A percentile compares a stretch with the other conserved stretches of the same genome.
These are phyloP conservation scores for Lipomyces oligophaga DNA, from an alignment of 805 yeast genomes.

Conservation along the genomic window DNA sequence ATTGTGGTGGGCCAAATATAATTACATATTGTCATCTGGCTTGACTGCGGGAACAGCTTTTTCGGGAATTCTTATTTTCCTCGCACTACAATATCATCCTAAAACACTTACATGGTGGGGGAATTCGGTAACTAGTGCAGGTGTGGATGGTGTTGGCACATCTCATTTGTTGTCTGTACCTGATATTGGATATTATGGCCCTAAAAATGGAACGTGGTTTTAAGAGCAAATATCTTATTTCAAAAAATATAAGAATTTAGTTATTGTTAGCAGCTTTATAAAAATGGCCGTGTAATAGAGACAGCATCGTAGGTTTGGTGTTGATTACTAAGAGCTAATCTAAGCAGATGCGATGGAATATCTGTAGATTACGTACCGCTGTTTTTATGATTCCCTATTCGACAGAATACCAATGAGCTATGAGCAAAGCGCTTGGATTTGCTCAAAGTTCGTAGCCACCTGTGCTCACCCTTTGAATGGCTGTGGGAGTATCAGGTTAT, in stretches of 20 bases:
- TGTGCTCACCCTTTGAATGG: too few relatives aligned
- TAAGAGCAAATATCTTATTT: background rate
- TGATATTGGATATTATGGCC: slow-evolving; percentile 14
- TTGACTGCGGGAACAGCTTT: slow-evolving; percentile 64
- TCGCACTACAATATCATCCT: slow-evolving; percentile 45
- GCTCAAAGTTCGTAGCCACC: too few relatives aligned
- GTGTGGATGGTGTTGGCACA: slow-evolving; percentile 15
- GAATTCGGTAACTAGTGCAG: slow-evolving; percentile 34
- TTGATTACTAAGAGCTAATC: too few relatives aligned
- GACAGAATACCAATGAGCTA: too few relatives aligned
- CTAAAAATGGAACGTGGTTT: slow-evolving; percentile 10
- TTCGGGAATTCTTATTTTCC: slow-evolving; percentile 55
- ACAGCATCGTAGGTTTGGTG: too few relatives aligned
- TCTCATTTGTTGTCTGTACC: slow-evolving; percentile 9
- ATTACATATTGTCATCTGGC: slow-evolving; percentile 61
- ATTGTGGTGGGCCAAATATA: slow-evolving; percentile 74
- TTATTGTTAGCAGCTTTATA: too few relatives aligned
- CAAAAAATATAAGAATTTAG: background rate
- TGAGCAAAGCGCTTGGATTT: too few relatives aligned
- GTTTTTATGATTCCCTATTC: too few relatives aligned
- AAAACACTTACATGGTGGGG: slow-evolving; percentile 63
- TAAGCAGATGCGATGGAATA: too few relatives aligned
- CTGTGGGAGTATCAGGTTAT: too few relatives aligned
- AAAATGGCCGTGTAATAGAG: too few relatives aligned
- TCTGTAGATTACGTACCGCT: too few relatives aligned